Conservation (phyloP, 805 yeast species). For the Cyberlindnera xylosilytica region DNA sequence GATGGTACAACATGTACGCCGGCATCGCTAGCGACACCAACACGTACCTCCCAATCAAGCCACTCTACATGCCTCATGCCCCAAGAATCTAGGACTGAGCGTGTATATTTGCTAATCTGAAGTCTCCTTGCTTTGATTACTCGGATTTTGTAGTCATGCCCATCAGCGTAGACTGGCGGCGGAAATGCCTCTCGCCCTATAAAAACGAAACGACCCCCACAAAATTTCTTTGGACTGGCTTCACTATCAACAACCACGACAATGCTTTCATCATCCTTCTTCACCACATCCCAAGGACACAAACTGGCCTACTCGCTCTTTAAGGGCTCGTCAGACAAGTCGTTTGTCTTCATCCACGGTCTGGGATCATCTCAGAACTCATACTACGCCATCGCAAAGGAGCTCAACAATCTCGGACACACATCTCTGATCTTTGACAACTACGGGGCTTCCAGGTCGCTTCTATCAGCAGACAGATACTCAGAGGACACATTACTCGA, state of each 20-base stretch:
- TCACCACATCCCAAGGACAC: conserved; percentile 3
- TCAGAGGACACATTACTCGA: background rate
- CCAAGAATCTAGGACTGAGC: background rate
- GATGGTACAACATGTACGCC: conserved; percentile 3
- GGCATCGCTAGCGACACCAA: background rate
- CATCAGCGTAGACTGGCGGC: too few relatives aligned
- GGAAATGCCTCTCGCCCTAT: too few relatives aligned
- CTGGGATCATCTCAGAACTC: conserved; percentile 10
- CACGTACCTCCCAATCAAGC: conserved; percentile 2
- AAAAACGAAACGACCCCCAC: too few relatives aligned
- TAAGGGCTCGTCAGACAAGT: background rate
- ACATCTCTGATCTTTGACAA: conserved; percentile 8
- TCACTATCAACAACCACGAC: too few relatives aligned
- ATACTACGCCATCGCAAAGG: conserved; percentile 9
- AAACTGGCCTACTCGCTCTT: conserved; percentile 2
- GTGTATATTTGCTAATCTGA: too few relatives aligned
- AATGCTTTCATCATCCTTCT: background rate
- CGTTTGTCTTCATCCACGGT: conserved; percentile 8
- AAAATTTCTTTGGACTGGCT: too few relatives aligned
- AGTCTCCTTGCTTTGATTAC: too few relatives aligned
- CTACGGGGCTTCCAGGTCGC: conserved; percentile 5
- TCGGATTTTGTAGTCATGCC: too few relatives aligned
- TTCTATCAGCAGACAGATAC: too few relatives aligned
- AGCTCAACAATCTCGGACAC: background rate
- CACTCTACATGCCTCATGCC: conserved; percentile 2